Evolutionary conservation across 2,329 filamentous ascomycete genomes (phyloP).

Genomic region (Scortechinia acanthostroma): DNA sequence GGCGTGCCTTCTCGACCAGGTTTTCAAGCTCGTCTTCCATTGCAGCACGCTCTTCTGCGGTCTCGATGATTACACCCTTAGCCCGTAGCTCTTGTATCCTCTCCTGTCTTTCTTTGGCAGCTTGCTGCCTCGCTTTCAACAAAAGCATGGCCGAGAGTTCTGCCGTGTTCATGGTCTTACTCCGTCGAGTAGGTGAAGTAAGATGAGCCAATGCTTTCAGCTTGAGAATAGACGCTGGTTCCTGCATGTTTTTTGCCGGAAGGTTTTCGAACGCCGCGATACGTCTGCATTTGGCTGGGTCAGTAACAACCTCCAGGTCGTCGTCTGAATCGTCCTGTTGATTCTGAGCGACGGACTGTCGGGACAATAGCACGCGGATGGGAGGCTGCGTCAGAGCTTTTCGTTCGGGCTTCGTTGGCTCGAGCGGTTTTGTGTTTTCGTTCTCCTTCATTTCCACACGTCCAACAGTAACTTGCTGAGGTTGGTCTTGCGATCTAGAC

Average conservation of each 20-base stretch:
- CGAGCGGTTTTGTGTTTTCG: neutral
- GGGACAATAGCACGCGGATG: constrained; percentile 26
- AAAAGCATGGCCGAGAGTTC: constrained; percentile 42
- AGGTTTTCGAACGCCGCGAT: constrained; percentile 42
- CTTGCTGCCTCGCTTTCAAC: constrained; percentile 46
- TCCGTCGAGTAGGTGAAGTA: constrained; percentile 24
- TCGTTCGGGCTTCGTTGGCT: neutral
- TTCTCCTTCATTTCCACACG: neutral
- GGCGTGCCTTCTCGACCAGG: constrained; percentile 51
- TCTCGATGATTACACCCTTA: constrained; percentile 50
- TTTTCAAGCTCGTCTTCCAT: constrained; percentile 55
- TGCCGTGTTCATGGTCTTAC: constrained; percentile 35
- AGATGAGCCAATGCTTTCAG: constrained; percentile 45
- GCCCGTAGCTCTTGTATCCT: constrained; percentile 49
- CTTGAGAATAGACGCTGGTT: constrained; percentile 35
- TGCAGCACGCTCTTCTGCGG: constrained; percentile 49
- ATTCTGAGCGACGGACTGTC: constrained; percentile 17
- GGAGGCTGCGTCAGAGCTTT: constrained; percentile 7
- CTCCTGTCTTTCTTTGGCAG: constrained; percentile 42
- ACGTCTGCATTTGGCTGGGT: constrained; percentile 25
- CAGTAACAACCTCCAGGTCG: constrained; percentile 41
- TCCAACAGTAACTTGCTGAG: neutral
- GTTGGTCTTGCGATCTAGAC: neutral
- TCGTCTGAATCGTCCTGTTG: constrained; percentile 28
- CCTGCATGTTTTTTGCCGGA: constrained; percentile 32